phyloP scores from a whole-genome alignment of 129 eudicot genomes.

The Saussurea involucrata region DNA sequence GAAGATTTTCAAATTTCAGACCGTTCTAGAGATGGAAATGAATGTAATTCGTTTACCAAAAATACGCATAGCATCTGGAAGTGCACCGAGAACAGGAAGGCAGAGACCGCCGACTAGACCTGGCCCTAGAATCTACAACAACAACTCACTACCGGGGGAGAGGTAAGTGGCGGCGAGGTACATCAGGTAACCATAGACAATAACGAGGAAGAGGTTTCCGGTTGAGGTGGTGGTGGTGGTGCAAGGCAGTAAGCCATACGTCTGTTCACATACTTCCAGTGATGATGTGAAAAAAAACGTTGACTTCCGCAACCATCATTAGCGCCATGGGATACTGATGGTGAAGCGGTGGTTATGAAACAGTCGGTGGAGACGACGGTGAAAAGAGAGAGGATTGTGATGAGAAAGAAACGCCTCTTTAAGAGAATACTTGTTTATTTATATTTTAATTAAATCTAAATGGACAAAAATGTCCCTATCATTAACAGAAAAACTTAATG shows the following conservation, averaged over 20 bases:
- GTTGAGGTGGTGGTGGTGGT: conserved; percentile 55
- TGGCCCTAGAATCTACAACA: conserved; percentile 69
- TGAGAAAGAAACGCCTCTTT: no score
- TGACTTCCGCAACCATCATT: background rate
- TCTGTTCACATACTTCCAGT: conserved; percentile 55
- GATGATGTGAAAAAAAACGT: conserved; percentile 25
- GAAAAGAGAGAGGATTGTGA: conserved; percentile 26
- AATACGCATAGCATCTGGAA: conserved; percentile 82
- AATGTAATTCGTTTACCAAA: conserved; percentile 35
- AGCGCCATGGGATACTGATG: conserved; percentile 44
- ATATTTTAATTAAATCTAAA: no score
- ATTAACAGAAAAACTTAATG: no score
- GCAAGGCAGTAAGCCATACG: conserved; percentile 76
- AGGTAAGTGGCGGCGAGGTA: conserved; percentile 64
- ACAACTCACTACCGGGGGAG: conserved; percentile 61
- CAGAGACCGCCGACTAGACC: conserved; percentile 75
- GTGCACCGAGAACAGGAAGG: conserved; percentile 76
- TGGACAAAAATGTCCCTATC: no score
- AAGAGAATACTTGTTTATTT: no score
- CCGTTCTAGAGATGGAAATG: background rate
- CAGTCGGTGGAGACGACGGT: conserved; percentile 35
- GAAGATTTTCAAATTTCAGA: background rate
- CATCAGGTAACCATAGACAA: conserved; percentile 78
- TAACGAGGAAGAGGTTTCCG: conserved; percentile 53
- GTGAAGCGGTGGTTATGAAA: conserved; percentile 33